Evolutionary conservation across 495 filamentous ascomycete species (phyloP).

Genomic region (Pyrenopolyporus hunteri): DNA sequence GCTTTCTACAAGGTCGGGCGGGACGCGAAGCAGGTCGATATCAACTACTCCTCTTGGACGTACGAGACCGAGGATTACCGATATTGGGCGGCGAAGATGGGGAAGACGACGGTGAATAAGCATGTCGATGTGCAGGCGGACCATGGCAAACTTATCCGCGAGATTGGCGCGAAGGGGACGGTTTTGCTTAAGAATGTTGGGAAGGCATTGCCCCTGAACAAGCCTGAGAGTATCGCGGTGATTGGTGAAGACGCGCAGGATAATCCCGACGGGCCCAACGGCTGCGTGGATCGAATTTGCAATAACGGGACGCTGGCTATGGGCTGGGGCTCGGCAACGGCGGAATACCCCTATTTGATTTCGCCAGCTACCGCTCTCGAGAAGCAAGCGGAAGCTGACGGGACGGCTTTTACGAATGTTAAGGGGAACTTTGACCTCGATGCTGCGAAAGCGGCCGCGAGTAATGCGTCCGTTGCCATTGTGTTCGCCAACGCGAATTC

Average conservation of each 20-base stretch:
- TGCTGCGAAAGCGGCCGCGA: conserved; percentile 45
- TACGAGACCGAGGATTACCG: conserved; percentile 72
- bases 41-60: conserved; percentile 90
- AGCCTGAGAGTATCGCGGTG: conserved; percentile 60
- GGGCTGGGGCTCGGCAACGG: conserved; percentile 64
- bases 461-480: conserved; percentile 51
- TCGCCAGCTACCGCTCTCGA: conserved; percentile 62
- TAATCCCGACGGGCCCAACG: conserved; percentile 52
- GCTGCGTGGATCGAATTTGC: conserved; percentile 53
- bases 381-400: conserved; percentile 40
- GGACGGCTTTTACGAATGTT: conserved; percentile 40
- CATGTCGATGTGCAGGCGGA: conserved; percentile 59
- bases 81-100: conserved; percentile 63
- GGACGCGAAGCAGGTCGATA: conserved; percentile 60
- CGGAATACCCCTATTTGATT: conserved; percentile 71
- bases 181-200: conserved; percentile 69
- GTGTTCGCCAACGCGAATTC: conserved; percentile 64
- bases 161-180: conserved; percentile 62
- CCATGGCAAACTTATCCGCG: conserved; percentile 57
- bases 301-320: conserved; percentile 62
- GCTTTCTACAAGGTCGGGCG: conserved; percentile 84
- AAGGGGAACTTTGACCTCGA: conserved; percentile 46
- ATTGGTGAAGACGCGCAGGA: conserved; percentile 69
- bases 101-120: conserved; percentile 70
- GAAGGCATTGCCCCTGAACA: conserved; percentile 58